Evolutionary conservation across 768 basidiomycete species (phyloP), one percentile per base, ranked within the genome.

Genomic region (Tylopilus felleus): DNA sequence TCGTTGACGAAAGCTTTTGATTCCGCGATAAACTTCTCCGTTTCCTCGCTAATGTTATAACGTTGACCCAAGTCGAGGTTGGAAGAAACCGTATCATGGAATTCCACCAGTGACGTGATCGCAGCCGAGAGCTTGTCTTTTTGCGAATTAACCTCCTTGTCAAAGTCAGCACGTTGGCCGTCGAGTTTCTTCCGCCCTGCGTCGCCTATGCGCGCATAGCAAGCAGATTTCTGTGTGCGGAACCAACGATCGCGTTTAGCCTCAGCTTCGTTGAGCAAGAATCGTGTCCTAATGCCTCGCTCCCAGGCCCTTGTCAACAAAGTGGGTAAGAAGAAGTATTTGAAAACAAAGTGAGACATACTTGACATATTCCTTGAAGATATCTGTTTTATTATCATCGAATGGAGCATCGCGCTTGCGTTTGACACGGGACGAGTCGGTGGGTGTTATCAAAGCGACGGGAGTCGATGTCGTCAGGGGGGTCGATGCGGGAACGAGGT

Each of bases 351-450:
- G 42, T 10, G 22, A 35, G 50, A 53, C 70, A 8, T 54, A 70
- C 69, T 60, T 70, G 47, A 67, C 17, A 46, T 67, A 69, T 51
- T 71, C 69, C 38, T 58, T 72, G 9, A 70, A 67, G 12, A 52
- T 12, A 9, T 66, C 64, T 22, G 47, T 5, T 39, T 63, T 66
- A 2, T 63, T 66, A 2, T 66, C 63, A 17, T 68, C 70, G 28
- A 47, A 39, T 5, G 44, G 53, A 35, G 14, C 41, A 23, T 57
- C 68, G 5, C 49, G 60, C 57, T 70, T 70, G 35, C 68, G 69
- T 51, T 70, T 70, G 36, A 33, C 51, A 28, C 56, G 59, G 33
- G 41, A 27, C n/a, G 55, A 21, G 33, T 66, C 57, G 22, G 53
- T 58, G 23, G 64, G 56, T 7, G 68, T 65, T 12, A 43, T 8